A percentile compares a stretch with the other conserved stretches of the same genome.
Conservation (phyloP, 2,329 filamentous ascomycete species). For the Bretziella fagacearum region DNA sequence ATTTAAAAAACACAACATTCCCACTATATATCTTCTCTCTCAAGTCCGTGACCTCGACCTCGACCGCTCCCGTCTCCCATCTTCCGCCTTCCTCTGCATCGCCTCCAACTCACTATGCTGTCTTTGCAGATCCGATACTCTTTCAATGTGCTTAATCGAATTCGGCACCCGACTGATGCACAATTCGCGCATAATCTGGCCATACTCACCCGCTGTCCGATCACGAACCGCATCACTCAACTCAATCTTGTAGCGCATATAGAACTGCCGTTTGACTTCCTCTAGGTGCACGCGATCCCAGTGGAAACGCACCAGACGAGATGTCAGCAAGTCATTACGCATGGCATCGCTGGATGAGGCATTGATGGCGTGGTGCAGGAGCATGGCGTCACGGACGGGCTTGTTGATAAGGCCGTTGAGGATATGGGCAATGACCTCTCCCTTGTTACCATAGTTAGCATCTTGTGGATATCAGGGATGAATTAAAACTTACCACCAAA, state of each 20-base stretch:
- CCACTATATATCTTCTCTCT: neutral
- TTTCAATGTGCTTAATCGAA: constrained; percentile 37
- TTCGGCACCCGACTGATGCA: constrained; percentile 45
- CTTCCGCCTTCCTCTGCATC: neutral
- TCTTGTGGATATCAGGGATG: constrained; percentile 6
- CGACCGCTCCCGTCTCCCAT: neutral
- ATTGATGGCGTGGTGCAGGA: constrained; percentile 78
- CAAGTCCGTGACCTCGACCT: neutral
- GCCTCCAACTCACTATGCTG: constrained; percentile 10
- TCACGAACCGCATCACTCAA: constrained; percentile 66
- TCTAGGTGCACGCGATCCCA: constrained; percentile 79
- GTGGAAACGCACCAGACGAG: constrained; percentile 71
- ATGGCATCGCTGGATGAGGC: constrained; percentile 53
- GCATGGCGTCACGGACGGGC: constrained; percentile 77
- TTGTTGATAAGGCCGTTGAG: constrained; percentile 95
- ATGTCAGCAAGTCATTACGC: constrained; percentile 74
- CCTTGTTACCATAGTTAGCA: constrained; percentile 35
- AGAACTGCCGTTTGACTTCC: constrained; percentile 63
- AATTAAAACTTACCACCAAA: constrained; percentile 56
- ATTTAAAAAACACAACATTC: neutral
- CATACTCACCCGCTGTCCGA: constrained; percentile 60
- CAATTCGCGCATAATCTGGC: constrained; percentile 56
- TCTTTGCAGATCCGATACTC: constrained; percentile 18
- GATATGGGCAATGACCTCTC: constrained; percentile 84
- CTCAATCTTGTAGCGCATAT: constrained; percentile 54